Percentiles rank a stretch among this genome's conserved stretches.
phyloP scores from a whole-genome alignment of 2,329 filamentous ascomycete genomes.

The Scedosporium boydii region DNA sequence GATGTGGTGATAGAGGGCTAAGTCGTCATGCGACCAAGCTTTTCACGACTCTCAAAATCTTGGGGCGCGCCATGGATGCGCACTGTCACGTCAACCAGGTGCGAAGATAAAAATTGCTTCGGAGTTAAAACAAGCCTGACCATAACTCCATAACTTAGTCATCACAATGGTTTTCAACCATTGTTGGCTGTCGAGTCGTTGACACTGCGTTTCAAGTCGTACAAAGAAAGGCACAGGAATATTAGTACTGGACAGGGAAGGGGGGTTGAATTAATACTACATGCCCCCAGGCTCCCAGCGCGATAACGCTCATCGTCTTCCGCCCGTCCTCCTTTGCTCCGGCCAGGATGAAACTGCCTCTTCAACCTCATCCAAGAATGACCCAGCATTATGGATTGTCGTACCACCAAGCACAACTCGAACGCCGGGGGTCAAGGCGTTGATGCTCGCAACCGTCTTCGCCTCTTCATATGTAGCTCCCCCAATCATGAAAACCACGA shows the following conservation, averaged over 20 bases:
- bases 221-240: too few relatives aligned
- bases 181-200: too few relatives aligned
- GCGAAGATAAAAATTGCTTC: too few relatives aligned
- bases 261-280: neutral
- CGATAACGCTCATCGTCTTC: conserved; percentile 13
- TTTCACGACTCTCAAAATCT: too few relatives aligned
- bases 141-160: too few relatives aligned
- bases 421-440: conserved; percentile 80
- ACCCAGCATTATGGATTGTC: conserved; percentile 74
- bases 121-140: too few relatives aligned
- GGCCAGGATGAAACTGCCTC: conserved; percentile 84
- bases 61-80: too few relatives aligned
- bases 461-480: conserved; percentile 95
- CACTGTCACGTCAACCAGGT: too few relatives aligned
- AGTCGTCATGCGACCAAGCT: too few relatives aligned
- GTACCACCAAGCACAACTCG: conserved; percentile 86
- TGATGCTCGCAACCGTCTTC: conserved; percentile 90
- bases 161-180: too few relatives aligned
- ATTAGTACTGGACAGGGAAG: neutral
- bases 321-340: conserved; percentile 36
- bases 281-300: neutral
- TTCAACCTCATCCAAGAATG: conserved; percentile 85
- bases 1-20: neutral
- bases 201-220: too few relatives aligned
- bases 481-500: conserved; percentile 89